phyloP scores from a whole-genome alignment of 352 stramenopile genomes.

The Phytopythium kandeliae region DNA sequence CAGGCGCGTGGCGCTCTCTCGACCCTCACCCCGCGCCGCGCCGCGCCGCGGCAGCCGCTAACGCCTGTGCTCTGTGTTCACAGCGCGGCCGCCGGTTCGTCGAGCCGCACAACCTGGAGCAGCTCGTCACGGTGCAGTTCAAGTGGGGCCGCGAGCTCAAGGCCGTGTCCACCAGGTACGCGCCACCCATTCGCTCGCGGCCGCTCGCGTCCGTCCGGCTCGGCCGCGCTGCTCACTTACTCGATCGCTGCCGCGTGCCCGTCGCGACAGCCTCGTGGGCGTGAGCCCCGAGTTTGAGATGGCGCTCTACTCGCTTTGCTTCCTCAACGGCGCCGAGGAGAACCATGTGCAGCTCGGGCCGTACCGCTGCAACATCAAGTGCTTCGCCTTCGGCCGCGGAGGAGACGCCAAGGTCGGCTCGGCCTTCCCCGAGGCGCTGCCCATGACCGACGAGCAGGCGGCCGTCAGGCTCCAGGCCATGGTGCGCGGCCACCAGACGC shows the following conservation, averaged over 20 bases:
- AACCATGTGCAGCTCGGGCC: slow-evolving; percentile 82
- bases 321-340: slow-evolving; percentile 87
- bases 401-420: slow-evolving; percentile 76
- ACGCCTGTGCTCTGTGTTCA: not conserved
- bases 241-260: not conserved
- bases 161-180: slow-evolving; percentile 84
- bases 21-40: not conserved
- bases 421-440: slow-evolving; percentile 70
- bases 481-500: slow-evolving; percentile 38
- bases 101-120: slow-evolving; percentile 82
- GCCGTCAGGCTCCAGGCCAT: slow-evolving; percentile 72
- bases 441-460: slow-evolving; percentile 63
- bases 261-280: slow-evolving; percentile 79
- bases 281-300: slow-evolving; percentile 96
- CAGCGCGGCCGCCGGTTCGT: slow-evolving; percentile 59
- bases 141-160: slow-evolving; percentile 87
- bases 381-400: slow-evolving; percentile 74
- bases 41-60: not conserved
- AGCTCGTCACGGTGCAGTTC: slow-evolving; percentile 95
- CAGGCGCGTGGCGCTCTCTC: slow-evolving; percentile 15
- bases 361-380: slow-evolving; percentile 89
- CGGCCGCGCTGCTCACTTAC: not conserved
- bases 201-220: not conserved
- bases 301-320: slow-evolving; percentile 95
- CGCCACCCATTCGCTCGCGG: not conserved